Conservation (phyloP, 768 basidiomycete genomes). For the Rubroboletus pulcherrimus region DNA sequence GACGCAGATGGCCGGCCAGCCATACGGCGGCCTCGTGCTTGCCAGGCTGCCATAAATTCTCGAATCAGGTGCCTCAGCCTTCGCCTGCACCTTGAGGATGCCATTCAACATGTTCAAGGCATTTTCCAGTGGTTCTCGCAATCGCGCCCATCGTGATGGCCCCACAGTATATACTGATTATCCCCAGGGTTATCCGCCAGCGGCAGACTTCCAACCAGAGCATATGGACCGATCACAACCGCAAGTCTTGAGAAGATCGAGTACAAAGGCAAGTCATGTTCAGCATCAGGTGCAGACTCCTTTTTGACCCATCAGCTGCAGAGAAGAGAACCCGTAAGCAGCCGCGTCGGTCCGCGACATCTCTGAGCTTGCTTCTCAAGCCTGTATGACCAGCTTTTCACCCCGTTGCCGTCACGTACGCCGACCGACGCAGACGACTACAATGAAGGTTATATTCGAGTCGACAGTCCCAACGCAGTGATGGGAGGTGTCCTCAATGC, state of each 20-base stretch:
- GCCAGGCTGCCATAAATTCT: constrained; percentile 26
- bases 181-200: constrained; percentile 29
- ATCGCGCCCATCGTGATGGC: constrained; percentile 27
- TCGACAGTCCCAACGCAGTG: constrained; percentile 30
- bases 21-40: constrained; percentile 30
- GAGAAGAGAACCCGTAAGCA: constrained; percentile 32
- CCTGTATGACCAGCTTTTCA: constrained; percentile 25
- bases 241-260: constrained; percentile 26
- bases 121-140: constrained; percentile 31
- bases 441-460: constrained; percentile 31
- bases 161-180: constrained; percentile 22
- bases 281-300: not conserved
- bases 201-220: constrained; percentile 24
- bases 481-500: constrained; percentile 33
- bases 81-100: constrained; percentile 26
- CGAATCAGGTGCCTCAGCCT: constrained; percentile 11
- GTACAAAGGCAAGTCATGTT: constrained; percentile 22
- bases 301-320: constrained; percentile 16
- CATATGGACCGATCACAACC: constrained; percentile 19
- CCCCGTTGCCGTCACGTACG: constrained; percentile 30
- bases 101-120: constrained; percentile 38
- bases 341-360: not conserved
- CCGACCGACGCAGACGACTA: constrained; percentile 32
- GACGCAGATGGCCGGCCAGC: constrained; percentile 29
- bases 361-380: constrained; percentile 8